Percentiles rank a stretch among this genome's conserved stretches.
Conservation (phyloP, 805 yeast genomes). For the Schwanniomyces occidentalis region DNA sequence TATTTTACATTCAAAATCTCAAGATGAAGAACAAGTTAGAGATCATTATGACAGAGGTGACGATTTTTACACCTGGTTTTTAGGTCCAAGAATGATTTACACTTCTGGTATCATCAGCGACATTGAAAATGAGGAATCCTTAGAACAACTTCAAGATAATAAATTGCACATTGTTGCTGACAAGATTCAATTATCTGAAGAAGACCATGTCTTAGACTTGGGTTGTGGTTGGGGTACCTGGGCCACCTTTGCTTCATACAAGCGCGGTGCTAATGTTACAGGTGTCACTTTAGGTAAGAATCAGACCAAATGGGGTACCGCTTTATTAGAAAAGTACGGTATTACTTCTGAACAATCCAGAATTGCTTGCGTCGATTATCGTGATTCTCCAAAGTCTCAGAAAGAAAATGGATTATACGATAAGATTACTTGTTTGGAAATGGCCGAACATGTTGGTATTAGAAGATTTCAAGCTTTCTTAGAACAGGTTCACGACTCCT, state of each 20-base stretch:
- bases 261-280: slow-evolving; percentile 82
- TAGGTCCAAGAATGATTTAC: slow-evolving; percentile 93
- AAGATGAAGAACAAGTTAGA: slow-evolving; percentile 95
- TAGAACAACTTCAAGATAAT: slow-evolving; percentile 84
- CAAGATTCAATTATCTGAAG: slow-evolving; percentile 71
- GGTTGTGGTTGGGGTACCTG: slow-evolving; percentile 98
- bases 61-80: slow-evolving; percentile 90
- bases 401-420: slow-evolving; percentile 56
- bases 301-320: slow-evolving; percentile 89
- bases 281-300: slow-evolving; percentile 89
- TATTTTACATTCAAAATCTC: slow-evolving; percentile 86
- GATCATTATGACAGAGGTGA: slow-evolving; percentile 96
- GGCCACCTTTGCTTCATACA: slow-evolving; percentile 78
- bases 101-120: slow-evolving; percentile 84
- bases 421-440: slow-evolving; percentile 87
- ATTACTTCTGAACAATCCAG: slow-evolving; percentile 66
- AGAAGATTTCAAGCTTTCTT: slow-evolving; percentile 76
- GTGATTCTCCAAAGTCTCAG: slow-evolving; percentile 78
- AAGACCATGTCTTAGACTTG: slow-evolving; percentile 76
- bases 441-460: slow-evolving; percentile 96
- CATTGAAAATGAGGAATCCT: slow-evolving; percentile 66
- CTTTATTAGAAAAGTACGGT: slow-evolving; percentile 66
- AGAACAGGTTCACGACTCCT: slow-evolving; percentile 78
- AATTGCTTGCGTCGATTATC: slow-evolving; percentile 82
- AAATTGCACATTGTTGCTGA: slow-evolving; percentile 85